These are phyloP conservation scores for Quercus bicolor DNA, from an alignment of 306 rosid species.

Conservation along the genomic window DNA sequence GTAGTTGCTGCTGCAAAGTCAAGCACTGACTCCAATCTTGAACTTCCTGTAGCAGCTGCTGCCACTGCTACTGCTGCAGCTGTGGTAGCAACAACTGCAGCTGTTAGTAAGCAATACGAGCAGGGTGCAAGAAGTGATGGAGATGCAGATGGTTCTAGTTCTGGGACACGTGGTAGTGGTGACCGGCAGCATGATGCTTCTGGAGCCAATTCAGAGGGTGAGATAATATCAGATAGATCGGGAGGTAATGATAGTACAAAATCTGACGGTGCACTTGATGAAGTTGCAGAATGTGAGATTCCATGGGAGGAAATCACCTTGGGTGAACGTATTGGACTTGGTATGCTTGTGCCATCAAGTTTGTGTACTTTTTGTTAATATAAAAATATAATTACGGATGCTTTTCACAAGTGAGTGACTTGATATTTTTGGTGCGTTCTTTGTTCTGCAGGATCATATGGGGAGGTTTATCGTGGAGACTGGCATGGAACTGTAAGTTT, in stretches of 20 bases:
- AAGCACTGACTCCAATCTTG: conserved; percentile 52
- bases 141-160: conserved; percentile 49
- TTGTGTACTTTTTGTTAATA: conserved; percentile 18
- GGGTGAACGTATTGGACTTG: conserved; percentile 98
- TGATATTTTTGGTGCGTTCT: conserved; percentile 18
- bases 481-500: conserved; percentile 97
- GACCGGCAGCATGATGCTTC: conserved; percentile 43
- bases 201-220: conserved; percentile 58
- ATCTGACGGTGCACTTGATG: conserved; percentile 75
- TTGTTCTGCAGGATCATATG: conserved; percentile 81
- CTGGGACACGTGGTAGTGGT: conserved; percentile 57
- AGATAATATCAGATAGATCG: conserved; percentile 71
- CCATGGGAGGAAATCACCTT: conserved; percentile 84
- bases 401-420: conserved; percentile 19
- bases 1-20: conserved; percentile 81
- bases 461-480: conserved; percentile 95
- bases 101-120: conserved; percentile 76
- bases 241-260: conserved; percentile 63
- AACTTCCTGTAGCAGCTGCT: conserved; percentile 91
- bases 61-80: conserved; percentile 97
- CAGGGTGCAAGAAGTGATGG: conserved; percentile 63
- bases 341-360: conserved; percentile 47
- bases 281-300: conserved; percentile 88
- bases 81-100: conserved; percentile 93
- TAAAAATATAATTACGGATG: conserved; percentile 17